These are phyloP conservation scores for Septoria petroselini DNA, from an alignment of 2,329 filamentous ascomycete genomes.

Conservation along the genomic window DNA sequence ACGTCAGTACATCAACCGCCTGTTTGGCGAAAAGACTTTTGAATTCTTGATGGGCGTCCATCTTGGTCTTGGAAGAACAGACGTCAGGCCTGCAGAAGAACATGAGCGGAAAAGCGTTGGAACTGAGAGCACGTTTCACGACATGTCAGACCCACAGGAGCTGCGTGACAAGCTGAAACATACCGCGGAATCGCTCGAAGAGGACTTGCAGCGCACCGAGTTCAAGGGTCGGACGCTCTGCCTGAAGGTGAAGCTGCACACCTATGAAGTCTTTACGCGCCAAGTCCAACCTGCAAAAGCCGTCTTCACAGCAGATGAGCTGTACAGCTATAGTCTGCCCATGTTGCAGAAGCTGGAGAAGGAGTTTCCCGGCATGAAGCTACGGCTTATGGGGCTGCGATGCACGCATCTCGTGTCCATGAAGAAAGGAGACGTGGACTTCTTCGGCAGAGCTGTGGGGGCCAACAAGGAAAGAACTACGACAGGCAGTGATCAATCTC, in stretches of 20 bases:
- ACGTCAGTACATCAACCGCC: slow-evolving; percentile 66
- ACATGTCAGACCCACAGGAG: slow-evolving; percentile 66
- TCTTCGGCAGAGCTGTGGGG: slow-evolving; percentile 61
- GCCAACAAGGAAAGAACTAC: slow-evolving; percentile 30
- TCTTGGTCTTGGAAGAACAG: slow-evolving; percentile 80
- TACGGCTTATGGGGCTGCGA: slow-evolving; percentile 83
- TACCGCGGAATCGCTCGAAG: slow-evolving; percentile 81
- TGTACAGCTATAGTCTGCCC: slow-evolving; percentile 76
- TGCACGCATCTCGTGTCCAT: slow-evolving; percentile 85
- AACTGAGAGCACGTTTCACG: slow-evolving; percentile 86
- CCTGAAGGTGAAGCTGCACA: slow-evolving; percentile 90
- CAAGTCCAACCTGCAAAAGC: slow-evolving; percentile 74
- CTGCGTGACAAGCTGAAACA: slow-evolving; percentile 74
- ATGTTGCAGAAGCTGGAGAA: slow-evolving; percentile 82
- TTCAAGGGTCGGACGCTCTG: slow-evolving; percentile 89
- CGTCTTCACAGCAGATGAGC: slow-evolving; percentile 69
- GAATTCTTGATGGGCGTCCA: slow-evolving; percentile 82
- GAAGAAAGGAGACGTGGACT: slow-evolving; percentile 74
- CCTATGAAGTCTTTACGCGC: slow-evolving; percentile 84
- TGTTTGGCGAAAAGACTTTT: slow-evolving; percentile 91
- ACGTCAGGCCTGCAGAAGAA: slow-evolving; percentile 73
- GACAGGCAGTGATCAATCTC: slow-evolving; percentile 35
- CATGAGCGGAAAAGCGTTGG: slow-evolving; percentile 91
- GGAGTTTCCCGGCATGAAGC: slow-evolving; percentile 72
- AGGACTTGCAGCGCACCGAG: slow-evolving; percentile 73